Base-by-base conservation (phyloP, 2,329 filamentous ascomycete genomes). In the Pseudovirgaria hyperparasitica region DNA sequence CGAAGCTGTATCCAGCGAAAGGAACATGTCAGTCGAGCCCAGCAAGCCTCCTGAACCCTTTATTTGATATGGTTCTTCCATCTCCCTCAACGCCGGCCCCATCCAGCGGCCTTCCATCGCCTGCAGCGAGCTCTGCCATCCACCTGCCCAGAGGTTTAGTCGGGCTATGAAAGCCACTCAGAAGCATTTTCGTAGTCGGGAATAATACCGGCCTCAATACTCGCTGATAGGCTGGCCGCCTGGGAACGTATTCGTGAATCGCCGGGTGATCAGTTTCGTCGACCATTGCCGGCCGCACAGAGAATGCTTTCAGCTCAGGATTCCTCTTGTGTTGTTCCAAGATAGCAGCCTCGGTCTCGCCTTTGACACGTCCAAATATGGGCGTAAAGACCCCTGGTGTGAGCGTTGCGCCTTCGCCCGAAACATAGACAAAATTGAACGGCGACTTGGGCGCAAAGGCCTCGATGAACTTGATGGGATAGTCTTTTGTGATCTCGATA, bases 391-490 rank as follows among this genome's bases (percentile, higher is more conserved):
- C 45, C 3, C 65, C 63, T 0, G 76, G 76, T 1, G 52, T 52
- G 11, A 64, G 63, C 2, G 72, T 76, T 0, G 74, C 67, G 23
- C 72, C 72, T 27, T 60, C 54, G 25, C 74, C 77, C 0, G 78
- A 84, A 16, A 85, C 66, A 43, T 73, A 78, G 35, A 84, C 61
- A 48, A 84, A 85, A 27, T 70, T 70, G 50, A 84, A 75, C 0
- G 71, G 67, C 21, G 60, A 43, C 4, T 53, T 45, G 9, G 53
- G 51, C 1, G 62, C 47, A 40, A 81, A 76, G 9, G 73, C 70
- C 32, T 62, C 58, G 1, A 74, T 76, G 0, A 75, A 76, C 3
- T 63, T 67, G 2, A 82, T 44, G 2, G 78, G 52, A 44, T 73
- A 82, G 43, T 72, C 66, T 32, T 71, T 63, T 1, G 78, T 84